Base-by-base conservation (phyloP, 2,329 filamentous ascomycete genomes). In the Fusarium nanum region DNA sequence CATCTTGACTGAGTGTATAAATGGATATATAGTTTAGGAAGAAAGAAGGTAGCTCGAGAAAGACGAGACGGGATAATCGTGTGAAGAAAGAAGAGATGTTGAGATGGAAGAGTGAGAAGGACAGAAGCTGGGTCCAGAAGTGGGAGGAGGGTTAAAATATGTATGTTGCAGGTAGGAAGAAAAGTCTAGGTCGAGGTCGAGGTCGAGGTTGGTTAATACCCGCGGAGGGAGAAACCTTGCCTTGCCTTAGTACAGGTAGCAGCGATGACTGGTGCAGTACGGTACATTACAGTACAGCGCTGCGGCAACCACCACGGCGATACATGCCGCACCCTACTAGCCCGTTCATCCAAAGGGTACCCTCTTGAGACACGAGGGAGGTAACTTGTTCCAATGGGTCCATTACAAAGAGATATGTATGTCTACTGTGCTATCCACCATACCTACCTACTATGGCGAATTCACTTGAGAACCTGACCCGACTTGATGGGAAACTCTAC, bases 1-100 rank as follows among this genome's bases (percentile, higher is more conserved):
- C 87, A 89, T 89, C 73, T 76, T 81, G 76, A 76, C 65, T 72
- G 67, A 75, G 66, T 60, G 47, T 57, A 56, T 64, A 57, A 45
- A 56, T 64, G 56, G 62, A 59, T 65, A 56, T 60, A 54, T 55
- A 52, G 53, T 53, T 46, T 58, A 46, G 46, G 52, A 27, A 52
- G 48, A 52, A 48, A 46, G 55, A 55, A 49, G 48, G 41, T 48
- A 34, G 25, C 47, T 64, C 52, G 47, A 55, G 37, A 25, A 54
- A 46, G 49, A 46, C 34, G 62, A 61, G 37, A 66, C 49, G 41
- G 25, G 34, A 20, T 32, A 48, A 28, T 46, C 57, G 25, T 48
- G 46, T 49, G 42, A 32, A 56, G 44, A 44, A 58, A 58, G 47
- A 61, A 54, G 49, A 60, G 53, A 41, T 48, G 44, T 49, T 48